Percentiles rank a stretch among this genome's conserved stretches.
Conservation (phyloP, 495 filamentous ascomycete species). For the Oleoguttula mirabilis region DNA sequence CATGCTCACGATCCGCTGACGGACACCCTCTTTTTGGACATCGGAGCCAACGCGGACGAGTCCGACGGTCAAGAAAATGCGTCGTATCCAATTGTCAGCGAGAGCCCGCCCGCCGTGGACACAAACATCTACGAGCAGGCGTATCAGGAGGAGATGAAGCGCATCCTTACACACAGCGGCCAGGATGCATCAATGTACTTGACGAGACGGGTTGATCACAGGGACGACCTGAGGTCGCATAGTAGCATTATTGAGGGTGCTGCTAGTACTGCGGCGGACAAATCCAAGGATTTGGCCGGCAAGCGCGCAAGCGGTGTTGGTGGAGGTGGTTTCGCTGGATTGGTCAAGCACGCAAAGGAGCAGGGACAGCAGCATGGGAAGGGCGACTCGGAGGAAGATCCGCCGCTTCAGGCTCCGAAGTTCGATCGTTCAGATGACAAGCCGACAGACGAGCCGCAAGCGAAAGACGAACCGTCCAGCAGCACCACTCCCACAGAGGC, state of each 20-base stretch:
- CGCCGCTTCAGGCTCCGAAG: background rate
- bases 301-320: background rate
- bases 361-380: background rate
- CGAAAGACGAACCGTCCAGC: no score
- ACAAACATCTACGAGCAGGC: slow-evolving; percentile 80
- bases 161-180: slow-evolving; percentile 43
- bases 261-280: background rate
- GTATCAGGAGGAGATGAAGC: slow-evolving; percentile 67
- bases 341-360: slow-evolving; percentile 6
- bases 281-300: background rate
- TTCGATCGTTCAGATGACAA: no score
- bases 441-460: no score
- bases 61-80: background rate
- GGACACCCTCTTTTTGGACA: slow-evolving; percentile 56
- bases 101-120: slow-evolving; percentile 68
- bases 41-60: slow-evolving; percentile 42
- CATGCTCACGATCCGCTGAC: slow-evolving; percentile 55
- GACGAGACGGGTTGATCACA: slow-evolving; percentile 47
- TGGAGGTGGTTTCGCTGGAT: slow-evolving; percentile 3
- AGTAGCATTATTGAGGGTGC: slow-evolving; percentile 7
- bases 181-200: slow-evolving; percentile 40
- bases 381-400: background rate
- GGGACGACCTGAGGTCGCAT: slow-evolving; percentile 18
- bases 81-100: slow-evolving; percentile 45
- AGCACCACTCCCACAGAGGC: no score